A percentile compares a stretch with the other conserved stretches of the same genome.
Conservation (phyloP, 1,284 basidiomycete species). For the Neotropicomus parvogracilis region DNA sequence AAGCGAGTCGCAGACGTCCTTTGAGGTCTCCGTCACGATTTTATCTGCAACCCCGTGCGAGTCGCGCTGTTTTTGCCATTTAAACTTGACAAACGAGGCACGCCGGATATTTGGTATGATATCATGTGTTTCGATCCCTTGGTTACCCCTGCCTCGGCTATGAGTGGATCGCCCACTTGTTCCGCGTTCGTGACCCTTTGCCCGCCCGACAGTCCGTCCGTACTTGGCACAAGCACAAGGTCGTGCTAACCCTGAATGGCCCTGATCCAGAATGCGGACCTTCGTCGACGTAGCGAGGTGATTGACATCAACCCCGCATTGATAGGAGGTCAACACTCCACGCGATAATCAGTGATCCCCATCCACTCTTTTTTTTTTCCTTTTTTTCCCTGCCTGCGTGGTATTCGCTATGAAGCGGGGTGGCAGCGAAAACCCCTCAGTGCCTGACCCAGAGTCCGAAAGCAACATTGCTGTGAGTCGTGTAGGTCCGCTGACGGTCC, state of each 20-base stretch:
- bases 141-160: neutral
- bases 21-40: neutral
- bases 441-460: too few relatives aligned
- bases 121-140: neutral
- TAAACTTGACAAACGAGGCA: neutral
- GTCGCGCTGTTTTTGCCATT: slow-evolving; percentile 23
- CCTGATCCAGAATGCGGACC: neutral
- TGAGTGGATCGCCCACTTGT: too few relatives aligned
- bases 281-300: too few relatives aligned
- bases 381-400: neutral
- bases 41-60: slow-evolving; percentile 8
- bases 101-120: neutral
- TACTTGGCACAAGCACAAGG: too few relatives aligned
- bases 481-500: too few relatives aligned
- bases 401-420: neutral
- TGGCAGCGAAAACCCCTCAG: too few relatives aligned
- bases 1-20: neutral
- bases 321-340: too few relatives aligned
- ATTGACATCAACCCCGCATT: too few relatives aligned
- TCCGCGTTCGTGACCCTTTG: neutral
- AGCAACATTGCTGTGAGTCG: too few relatives aligned
- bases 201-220: too few relatives aligned
- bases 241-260: too few relatives aligned
- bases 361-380: neutral
- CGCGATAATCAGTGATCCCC: too few relatives aligned